Conservation (phyloP, 306 rosid genomes). For the Corylus avellana region DNA sequence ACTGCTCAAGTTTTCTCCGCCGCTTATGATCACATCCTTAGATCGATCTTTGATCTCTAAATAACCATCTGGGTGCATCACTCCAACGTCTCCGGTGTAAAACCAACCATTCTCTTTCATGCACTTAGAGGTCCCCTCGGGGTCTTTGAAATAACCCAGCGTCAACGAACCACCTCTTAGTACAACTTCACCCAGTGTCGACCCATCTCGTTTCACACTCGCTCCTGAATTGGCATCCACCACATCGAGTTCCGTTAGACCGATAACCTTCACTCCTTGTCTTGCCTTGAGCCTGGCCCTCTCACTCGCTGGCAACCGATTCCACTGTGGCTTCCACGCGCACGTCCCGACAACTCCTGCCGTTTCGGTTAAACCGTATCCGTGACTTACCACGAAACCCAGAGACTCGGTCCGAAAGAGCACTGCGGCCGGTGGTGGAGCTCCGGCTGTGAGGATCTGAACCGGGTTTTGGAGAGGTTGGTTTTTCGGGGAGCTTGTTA, state of each 20-base stretch:
- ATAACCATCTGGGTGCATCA: slow-evolving; percentile 60
- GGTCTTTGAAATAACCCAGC: slow-evolving; percentile 66
- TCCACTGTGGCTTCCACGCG: slow-evolving; percentile 65
- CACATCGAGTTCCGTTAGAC: slow-evolving; percentile 44
- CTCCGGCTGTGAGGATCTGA: slow-evolving; percentile 54
- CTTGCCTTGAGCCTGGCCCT: slow-evolving; percentile 53
- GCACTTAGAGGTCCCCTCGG: slow-evolving; percentile 30
- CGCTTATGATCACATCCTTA: slow-evolving; percentile 67
- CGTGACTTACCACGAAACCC: slow-evolving; percentile 63
- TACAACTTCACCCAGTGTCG: slow-evolving; percentile 39
- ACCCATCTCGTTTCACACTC: slow-evolving; percentile 49
- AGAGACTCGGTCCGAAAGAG: slow-evolving; percentile 44
- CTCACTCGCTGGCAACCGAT: slow-evolving; percentile 39
- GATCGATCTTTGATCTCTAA: slow-evolving; percentile 62
- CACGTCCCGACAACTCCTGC: slow-evolving; percentile 53
- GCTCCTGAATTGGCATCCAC: slow-evolving; percentile 33
- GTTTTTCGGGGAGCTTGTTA: background rate
- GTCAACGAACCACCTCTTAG: slow-evolving; percentile 48
- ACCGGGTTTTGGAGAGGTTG: slow-evolving; percentile 33
- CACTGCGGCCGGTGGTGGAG: slow-evolving; percentile 56
- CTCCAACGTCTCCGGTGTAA: slow-evolving; percentile 56
- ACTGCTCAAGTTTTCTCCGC: slow-evolving; percentile 71
- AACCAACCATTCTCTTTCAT: slow-evolving; percentile 54
- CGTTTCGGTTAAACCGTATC: slow-evolving; percentile 67
- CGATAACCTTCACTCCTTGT: slow-evolving; percentile 52